Evolutionary conservation across 768 basidiomycete genomes (phyloP).

Genomic region (Mycena kentingensis): DNA sequence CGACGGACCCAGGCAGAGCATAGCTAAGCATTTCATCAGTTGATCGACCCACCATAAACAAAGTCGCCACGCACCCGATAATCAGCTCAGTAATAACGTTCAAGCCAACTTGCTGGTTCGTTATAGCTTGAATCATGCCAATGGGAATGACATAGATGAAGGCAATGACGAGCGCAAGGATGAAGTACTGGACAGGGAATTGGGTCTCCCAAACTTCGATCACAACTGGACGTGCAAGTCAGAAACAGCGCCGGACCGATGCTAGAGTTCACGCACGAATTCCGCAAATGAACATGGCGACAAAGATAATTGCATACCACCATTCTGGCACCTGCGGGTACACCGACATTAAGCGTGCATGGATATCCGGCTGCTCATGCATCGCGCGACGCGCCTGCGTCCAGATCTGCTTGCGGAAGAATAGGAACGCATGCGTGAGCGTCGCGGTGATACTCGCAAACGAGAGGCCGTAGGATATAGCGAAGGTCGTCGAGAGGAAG

Average conservation of each 20-base stretch:
- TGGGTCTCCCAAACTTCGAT: slow-evolving; percentile 52
- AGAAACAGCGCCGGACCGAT: slow-evolving; percentile 22
- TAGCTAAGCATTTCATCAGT: not conserved
- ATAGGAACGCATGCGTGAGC: slow-evolving; percentile 42
- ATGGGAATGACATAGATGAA: slow-evolving; percentile 57
- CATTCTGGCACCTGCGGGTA: slow-evolving; percentile 50
- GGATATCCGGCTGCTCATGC: slow-evolving; percentile 44
- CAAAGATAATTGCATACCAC: slow-evolving; percentile 44
- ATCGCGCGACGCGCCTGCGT: slow-evolving; percentile 37
- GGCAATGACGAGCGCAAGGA: slow-evolving; percentile 36
- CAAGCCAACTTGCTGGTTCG: slow-evolving; percentile 57
- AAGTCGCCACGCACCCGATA: slow-evolving; percentile 37
- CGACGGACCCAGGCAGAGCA: not conserved
- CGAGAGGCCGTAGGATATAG: slow-evolving; percentile 33
- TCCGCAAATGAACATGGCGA: slow-evolving; percentile 42
- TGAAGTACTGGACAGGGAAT: slow-evolving; percentile 50
- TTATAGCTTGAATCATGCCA: slow-evolving; percentile 53
- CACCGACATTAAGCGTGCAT: slow-evolving; percentile 44
- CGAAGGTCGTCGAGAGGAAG: slow-evolving; percentile 28
- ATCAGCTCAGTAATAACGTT: slow-evolving; percentile 64
- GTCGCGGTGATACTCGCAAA: slow-evolving; percentile 47
- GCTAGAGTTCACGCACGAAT: slow-evolving; percentile 45
- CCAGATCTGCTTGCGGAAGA: slow-evolving; percentile 48
- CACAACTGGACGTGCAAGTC: slow-evolving; percentile 42
- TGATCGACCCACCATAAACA: slow-evolving; percentile 9